These are phyloP conservation scores for Cadophora sp. DNA, from an alignment of 2,329 filamentous ascomycete species.

Conservation along the genomic window DNA sequence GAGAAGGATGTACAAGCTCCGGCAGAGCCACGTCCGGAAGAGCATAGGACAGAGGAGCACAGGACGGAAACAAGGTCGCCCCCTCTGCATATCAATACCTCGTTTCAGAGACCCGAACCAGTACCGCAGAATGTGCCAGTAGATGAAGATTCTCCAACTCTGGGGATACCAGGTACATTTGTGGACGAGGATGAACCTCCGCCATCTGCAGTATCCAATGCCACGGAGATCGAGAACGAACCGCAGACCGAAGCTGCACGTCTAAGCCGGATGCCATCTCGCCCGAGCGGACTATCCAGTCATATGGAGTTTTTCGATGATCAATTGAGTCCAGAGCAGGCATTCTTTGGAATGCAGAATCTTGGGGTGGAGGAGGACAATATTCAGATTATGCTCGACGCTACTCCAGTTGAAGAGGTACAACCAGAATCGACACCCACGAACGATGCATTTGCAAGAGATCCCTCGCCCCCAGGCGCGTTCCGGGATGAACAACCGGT, in stretches of 20 bases:
- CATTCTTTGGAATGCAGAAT: slow-evolving; percentile 36
- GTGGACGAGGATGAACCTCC: slow-evolving; percentile 57
- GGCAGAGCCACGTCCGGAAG: slow-evolving; percentile 18
- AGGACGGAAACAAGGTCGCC: slow-evolving; percentile 21
- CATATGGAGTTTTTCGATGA: slow-evolving; percentile 32
- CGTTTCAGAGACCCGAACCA: slow-evolving; percentile 32
- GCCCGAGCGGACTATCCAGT: slow-evolving; percentile 35
- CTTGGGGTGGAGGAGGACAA: slow-evolving; percentile 33
- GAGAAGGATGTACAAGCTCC: slow-evolving; percentile 31
- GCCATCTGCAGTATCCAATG: slow-evolving; percentile 63
- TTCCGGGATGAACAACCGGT: slow-evolving; percentile 31
- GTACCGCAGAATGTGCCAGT: slow-evolving; percentile 15
- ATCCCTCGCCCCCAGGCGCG: slow-evolving; percentile 32
- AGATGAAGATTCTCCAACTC: slow-evolving; percentile 65
- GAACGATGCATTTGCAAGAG: slow-evolving; percentile 23
- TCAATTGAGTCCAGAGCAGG: slow-evolving; percentile 37
- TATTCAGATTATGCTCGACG: slow-evolving; percentile 41
- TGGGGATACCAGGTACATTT: slow-evolving; percentile 71
- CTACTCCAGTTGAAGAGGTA: slow-evolving; percentile 33
- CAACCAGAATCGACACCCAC: slow-evolving; percentile 31
- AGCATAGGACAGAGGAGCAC: slow-evolving; percentile 6
- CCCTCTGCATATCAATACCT: slow-evolving; percentile 40
- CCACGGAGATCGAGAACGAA: slow-evolving; percentile 77
- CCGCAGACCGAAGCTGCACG: slow-evolving; percentile 63
- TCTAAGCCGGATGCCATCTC: slow-evolving; percentile 33